Conservation (phyloP, 2,329 filamentous ascomycete genomes). For the Epichloe glyceriae region DNA sequence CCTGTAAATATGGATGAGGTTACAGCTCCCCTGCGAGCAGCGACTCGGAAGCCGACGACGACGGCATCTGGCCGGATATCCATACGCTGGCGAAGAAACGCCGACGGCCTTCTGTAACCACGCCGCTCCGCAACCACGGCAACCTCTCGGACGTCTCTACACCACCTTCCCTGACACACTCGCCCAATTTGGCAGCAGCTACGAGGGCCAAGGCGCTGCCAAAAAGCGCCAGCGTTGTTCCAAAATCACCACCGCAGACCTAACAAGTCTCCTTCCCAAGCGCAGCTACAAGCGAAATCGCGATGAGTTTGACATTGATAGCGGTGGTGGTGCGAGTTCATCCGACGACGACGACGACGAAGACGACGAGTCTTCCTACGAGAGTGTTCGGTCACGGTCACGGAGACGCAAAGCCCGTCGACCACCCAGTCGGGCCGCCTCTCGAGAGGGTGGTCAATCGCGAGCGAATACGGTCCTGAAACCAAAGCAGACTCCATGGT, state of each 20-base stretch:
- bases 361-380: conserved; percentile 42
- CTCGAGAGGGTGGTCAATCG: not conserved
- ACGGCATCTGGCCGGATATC: conserved; percentile 38
- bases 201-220: conserved; percentile 18
- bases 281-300: conserved; percentile 30
- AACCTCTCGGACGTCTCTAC: conserved; percentile 44
- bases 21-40: conserved; percentile 45
- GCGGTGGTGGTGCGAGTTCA: conserved; percentile 35
- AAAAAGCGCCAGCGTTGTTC: conserved; percentile 22
- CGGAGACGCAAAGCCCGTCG: conserved; percentile 19
- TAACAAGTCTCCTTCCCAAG: conserved; percentile 41
- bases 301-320: conserved; percentile 28
- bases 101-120: conserved; percentile 23
- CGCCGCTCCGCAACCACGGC: conserved; percentile 25
- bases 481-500: conserved; percentile 11
- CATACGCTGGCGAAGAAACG: conserved; percentile 35
- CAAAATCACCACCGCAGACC: conserved; percentile 39
- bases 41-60: conserved; percentile 30
- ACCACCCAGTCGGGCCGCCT: conserved; percentile 16
- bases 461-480: conserved; percentile 11
- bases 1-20: conserved; percentile 35
- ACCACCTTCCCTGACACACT: conserved; percentile 53
- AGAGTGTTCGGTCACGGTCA: conserved; percentile 22
- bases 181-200: conserved; percentile 38
- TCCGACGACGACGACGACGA: conserved; percentile 37